Conservation (phyloP, 108 stramenopile species). For the Cyclostephanos invisitatus region DNA sequence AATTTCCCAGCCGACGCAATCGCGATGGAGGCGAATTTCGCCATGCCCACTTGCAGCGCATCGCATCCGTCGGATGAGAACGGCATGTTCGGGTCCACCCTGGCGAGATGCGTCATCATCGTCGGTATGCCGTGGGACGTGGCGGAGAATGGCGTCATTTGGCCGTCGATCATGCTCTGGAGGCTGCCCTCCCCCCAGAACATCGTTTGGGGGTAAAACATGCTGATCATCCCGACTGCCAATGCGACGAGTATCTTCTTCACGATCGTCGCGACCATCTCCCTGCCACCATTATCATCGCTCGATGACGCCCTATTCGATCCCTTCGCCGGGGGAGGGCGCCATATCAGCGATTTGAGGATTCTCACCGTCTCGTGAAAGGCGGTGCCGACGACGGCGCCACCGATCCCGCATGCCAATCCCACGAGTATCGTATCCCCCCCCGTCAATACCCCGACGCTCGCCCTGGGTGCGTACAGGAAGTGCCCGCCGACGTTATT, state of each 20-base stretch:
- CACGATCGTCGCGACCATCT: slow-evolving; percentile 24
- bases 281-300: neutral
- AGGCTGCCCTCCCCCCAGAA: slow-evolving; percentile 55
- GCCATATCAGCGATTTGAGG: slow-evolving; percentile 47
- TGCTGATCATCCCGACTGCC: slow-evolving; percentile 34
- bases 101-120: slow-evolving; percentile 42
- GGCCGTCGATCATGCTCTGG: slow-evolving; percentile 46
- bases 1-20: slow-evolving; percentile 46
- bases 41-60: slow-evolving; percentile 57
- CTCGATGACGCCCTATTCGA: neutral
- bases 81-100: slow-evolving; percentile 53
- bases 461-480: slow-evolving; percentile 41
- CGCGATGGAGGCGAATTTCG: slow-evolving; percentile 62
- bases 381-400: slow-evolving; percentile 55
- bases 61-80: slow-evolving; percentile 34
- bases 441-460: slow-evolving; percentile 35
- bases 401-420: slow-evolving; percentile 48
- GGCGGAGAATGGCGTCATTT: slow-evolving; percentile 55
- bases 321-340: neutral
- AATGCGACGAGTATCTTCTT: slow-evolving; percentile 52
- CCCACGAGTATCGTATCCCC: slow-evolving; percentile 38
- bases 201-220: slow-evolving; percentile 47
- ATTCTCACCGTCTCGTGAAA: slow-evolving; percentile 53
- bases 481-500: slow-evolving; percentile 63
- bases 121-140: slow-evolving; percentile 52